Evolutionary conservation across 2,329 filamentous ascomycete genomes (phyloP), one percentile per base, ranked within the genome.

Genomic region (Neopestalotiopsis clavispora): DNA sequence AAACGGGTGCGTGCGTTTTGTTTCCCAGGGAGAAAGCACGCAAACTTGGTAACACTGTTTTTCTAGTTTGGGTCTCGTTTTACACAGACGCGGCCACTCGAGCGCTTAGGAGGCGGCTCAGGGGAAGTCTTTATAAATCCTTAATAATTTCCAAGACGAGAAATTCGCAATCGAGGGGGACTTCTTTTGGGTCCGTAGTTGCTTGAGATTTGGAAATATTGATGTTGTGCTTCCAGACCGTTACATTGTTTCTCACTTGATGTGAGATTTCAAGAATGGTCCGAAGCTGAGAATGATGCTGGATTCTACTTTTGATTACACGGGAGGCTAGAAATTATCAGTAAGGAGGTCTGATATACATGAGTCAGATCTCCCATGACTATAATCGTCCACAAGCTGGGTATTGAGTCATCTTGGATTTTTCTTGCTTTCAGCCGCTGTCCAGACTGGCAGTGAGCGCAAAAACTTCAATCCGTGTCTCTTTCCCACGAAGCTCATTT

Each of bases 1-100:
- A 70, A 69, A 69, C 76, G 76, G 77, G 68, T 78, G 74, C 71
- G 74, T 78, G 75, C 77, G 67, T 34, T n/a, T 20, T 6, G 7
- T 60, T n/a, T 17, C n/a, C 6, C 23, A 28, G 23, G 23, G 23
- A 28, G n/a, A 17, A 38, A 12, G 34, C 59, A 62, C 59, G 59
- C 30, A 38, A 38, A 40, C 34, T 59, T 23, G 57, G 57, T 59
- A 30, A 40, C 59, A 62, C 34, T 10, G 10, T 38, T 38, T 38
- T 38, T 38, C 34, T 38, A 10, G 34, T 28, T 28, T 28, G 23
- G 23, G 23, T 28, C 34, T 38, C 34, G 6, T 38, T 6, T 38
- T 38, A 1, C 6, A 38, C 34, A 38, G 34, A 38, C 34, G 34
- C 34, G 34, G 34, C 34, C 34, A 38, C 34, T 7, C 3, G 32